Percentiles rank a stretch among this genome's conserved stretches.
phyloP scores from a whole-genome alignment of 2,329 filamentous ascomycete genomes.

The Trichoderma atrobrunneum region DNA sequence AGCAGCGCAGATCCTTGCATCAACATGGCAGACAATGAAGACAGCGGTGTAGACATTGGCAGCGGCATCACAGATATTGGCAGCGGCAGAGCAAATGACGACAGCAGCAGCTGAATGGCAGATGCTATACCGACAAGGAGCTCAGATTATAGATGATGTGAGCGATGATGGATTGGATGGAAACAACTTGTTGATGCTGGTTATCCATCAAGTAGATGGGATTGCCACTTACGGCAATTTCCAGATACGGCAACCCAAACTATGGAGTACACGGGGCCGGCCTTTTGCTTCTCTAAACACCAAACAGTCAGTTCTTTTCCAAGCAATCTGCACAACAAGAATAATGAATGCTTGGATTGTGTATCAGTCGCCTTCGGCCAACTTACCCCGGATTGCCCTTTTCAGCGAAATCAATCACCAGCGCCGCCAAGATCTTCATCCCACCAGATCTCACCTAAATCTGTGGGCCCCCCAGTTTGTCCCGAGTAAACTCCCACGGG shows the following conservation, averaged over 20 bases:
- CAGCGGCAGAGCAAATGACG: neutral
- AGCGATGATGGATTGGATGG: neutral
- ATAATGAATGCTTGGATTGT: neutral
- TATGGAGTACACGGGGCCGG: neutral
- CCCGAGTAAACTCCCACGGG: constrained; percentile 12
- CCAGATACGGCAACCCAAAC: neutral
- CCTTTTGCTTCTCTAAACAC: neutral
- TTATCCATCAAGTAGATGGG: neutral
- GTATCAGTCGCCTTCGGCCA: neutral
- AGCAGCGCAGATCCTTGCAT: neutral
- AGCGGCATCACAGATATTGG: neutral
- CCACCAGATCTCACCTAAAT: neutral
- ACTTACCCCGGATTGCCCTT: constrained; percentile 6
- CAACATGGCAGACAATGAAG: neutral
- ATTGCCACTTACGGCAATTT: neutral
- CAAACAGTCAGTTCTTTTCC: neutral
- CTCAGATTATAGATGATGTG: neutral
- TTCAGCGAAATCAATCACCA: neutral
- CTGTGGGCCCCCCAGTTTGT: neutral
- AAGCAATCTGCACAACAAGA: neutral
- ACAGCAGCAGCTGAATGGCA: neutral
- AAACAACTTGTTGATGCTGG: neutral
- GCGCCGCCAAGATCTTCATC: neutral
- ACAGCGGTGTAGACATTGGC: neutral
- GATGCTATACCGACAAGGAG: neutral